Conservation (phyloP, 345 rosid species). For the Turnera subulata region DNA sequence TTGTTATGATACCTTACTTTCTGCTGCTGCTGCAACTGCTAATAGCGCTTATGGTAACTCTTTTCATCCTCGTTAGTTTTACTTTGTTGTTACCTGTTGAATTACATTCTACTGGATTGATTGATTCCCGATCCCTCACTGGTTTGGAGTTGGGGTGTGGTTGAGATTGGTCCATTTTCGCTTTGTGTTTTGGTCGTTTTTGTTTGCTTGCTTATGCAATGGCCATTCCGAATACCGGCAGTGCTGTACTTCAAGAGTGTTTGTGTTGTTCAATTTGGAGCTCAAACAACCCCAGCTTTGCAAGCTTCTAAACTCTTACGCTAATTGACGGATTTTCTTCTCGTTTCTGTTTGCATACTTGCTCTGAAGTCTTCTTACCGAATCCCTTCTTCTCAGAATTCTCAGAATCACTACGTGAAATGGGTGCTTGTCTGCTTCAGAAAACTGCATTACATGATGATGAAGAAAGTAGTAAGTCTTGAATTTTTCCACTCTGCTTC, state of each 20-base stretch:
- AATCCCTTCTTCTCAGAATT: constrained; percentile 51
- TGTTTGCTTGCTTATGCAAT: no score
- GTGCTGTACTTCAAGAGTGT: background rate
- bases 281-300: background rate
- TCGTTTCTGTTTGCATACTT: no score
- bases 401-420: constrained; percentile 85
- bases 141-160: no score
- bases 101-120: no score
- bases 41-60: constrained; percentile 85
- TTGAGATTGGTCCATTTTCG: no score
- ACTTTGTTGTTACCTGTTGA: background rate
- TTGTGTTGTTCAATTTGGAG: background rate
- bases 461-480: constrained; percentile 66
- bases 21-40: constrained; percentile 95
- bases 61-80: background rate
- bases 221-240: background rate
- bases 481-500: background rate
- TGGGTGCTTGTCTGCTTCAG: constrained; percentile 90
- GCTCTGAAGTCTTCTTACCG: background rate
- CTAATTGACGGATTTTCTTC: no score
- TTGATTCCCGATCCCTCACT: no score
- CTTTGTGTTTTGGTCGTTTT: no score
- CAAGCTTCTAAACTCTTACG: no score
- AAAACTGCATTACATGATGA: constrained; percentile 68
- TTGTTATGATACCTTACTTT: constrained; percentile 90